Percentiles rank a stretch among this genome's conserved stretches.
Conservation (phyloP, 2,329 filamentous ascomycete genomes). For the Bipolaris zeicola region DNA sequence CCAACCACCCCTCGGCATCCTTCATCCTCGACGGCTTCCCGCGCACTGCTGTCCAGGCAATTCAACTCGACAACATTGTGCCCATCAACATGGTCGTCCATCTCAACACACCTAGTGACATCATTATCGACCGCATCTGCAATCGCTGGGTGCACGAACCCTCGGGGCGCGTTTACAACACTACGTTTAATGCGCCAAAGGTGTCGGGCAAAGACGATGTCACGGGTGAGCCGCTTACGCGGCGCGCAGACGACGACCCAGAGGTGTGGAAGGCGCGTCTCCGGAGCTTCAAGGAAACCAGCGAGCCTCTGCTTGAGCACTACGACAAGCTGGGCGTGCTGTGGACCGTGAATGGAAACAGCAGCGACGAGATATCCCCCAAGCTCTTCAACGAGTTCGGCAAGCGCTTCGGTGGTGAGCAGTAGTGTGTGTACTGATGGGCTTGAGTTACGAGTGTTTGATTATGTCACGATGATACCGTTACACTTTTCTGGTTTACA, state of each 20-base stretch:
- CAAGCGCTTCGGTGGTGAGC: slow-evolving; percentile 65
- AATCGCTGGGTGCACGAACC: slow-evolving; percentile 93
- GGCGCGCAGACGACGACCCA: slow-evolving; percentile 84
- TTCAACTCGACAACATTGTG: slow-evolving; percentile 76
- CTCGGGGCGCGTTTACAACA: slow-evolving; percentile 94
- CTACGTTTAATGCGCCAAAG: slow-evolving; percentile 84
- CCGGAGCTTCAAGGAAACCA: slow-evolving; percentile 85
- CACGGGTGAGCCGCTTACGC: slow-evolving; percentile 83
- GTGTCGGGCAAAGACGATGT: slow-evolving; percentile 83
- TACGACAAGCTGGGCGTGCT: slow-evolving; percentile 84
- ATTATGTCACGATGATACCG: slow-evolving; percentile 8
- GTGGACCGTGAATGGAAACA: slow-evolving; percentile 85
- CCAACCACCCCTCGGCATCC: slow-evolving; percentile 77
- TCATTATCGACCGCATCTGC: slow-evolving; percentile 87
- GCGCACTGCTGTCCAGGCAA: slow-evolving; percentile 80
- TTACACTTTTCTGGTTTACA: slow-evolving; percentile 1
- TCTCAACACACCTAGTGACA: slow-evolving; percentile 80
- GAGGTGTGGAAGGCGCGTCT: slow-evolving; percentile 83
- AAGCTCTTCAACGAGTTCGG: slow-evolving; percentile 84
- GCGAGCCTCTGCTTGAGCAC: slow-evolving; percentile 81
- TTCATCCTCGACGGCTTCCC: slow-evolving; percentile 98
- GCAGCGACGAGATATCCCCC: slow-evolving; percentile 94
- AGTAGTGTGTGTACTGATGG: slow-evolving; percentile 18
- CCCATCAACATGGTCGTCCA: slow-evolving; percentile 96
- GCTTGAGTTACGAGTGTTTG: slow-evolving; percentile 9